Conservation (phyloP, 352 stramenopile genomes). For the Phytophthora ohioensis region DNA sequence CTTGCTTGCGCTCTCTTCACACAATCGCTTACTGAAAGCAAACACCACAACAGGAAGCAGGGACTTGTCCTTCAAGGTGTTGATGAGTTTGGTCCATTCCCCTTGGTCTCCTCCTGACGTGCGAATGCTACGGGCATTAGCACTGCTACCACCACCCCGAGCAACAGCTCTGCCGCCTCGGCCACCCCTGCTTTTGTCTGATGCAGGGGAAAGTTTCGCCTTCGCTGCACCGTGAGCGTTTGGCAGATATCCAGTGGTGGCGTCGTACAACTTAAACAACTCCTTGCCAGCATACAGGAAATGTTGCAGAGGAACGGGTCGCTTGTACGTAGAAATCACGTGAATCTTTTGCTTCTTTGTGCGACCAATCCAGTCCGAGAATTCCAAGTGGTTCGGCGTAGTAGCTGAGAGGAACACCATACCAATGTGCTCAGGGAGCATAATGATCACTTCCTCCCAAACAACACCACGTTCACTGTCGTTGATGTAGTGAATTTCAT, state of each 20-base stretch:
- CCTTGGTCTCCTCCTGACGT: conserved; percentile 73
- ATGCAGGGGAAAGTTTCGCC: conserved; percentile 67
- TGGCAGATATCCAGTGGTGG: conserved; percentile 59
- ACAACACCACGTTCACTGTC: conserved; percentile 98
- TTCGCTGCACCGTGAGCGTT: conserved; percentile 69
- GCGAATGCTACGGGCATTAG: conserved; percentile 59
- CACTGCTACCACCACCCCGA: conserved; percentile 50
- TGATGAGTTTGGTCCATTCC: conserved; percentile 92
- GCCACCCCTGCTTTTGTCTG: conserved; percentile 61
- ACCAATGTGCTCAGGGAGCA: conserved; percentile 96
- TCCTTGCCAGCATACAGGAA: conserved; percentile 96
- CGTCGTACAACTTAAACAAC: conserved; percentile 88
- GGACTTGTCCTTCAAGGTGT: conserved; percentile 89
- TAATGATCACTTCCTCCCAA: conserved; percentile 98
- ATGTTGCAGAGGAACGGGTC: conserved; percentile 97
- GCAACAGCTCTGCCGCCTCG: conserved; percentile 35
- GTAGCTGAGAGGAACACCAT: conserved; percentile 99
- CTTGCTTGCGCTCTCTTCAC: conserved; percentile 83
- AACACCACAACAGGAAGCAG: conserved; percentile 97
- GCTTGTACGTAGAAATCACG: conserved; percentile 97
- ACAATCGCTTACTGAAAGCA: conserved; percentile 88
- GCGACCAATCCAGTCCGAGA: conserved; percentile 98
- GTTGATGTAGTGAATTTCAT: conserved; percentile 99
- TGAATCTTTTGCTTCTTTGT: conserved; percentile 97
- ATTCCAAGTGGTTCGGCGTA: conserved; percentile 98